Base-by-base conservation (phyloP, 2,329 filamentous ascomycete genomes). In the Scolecobasidium constrictum region DNA sequence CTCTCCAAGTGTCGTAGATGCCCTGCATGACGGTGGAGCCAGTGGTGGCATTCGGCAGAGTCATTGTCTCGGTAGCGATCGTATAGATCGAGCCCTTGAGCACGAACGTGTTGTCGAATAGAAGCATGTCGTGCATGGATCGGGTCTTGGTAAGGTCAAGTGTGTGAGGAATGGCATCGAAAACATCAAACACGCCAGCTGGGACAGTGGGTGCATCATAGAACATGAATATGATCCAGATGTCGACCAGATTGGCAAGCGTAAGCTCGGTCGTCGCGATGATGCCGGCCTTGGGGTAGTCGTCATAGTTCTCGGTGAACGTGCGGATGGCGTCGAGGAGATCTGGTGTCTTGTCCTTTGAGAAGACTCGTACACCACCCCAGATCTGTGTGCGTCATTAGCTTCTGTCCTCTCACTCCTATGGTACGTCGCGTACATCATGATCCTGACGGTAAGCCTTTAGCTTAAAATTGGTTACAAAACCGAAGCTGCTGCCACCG, bases 211-310 rank as follows among this genome's bases (percentile, higher is more conserved):
- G 65, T 1, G 72, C 77, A 54, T 81, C 73, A 54, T 80, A 81
- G 60, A 77, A 80, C 26, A 77, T 53, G 56, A 80, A 80, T 46
- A 81, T 56, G 45, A 76, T 65, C 72, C 73, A 78, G 16, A 71
- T 61, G 47, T 77, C 64, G 37, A 75, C 49, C 1, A 68, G 45
- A 9, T 63, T 61, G 2, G 64, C 53, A 3, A 60, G 48, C 0
- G 65, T 65, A 13, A 69, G 61, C 50, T 75, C 66, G 2, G 67
- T 65, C 0, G 74, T 79, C 37, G 73, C 56, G 47, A 80, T 79
- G 36, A 81, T 68, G 11, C 67, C 74, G 1, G 75, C 77, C 53
- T 77, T 78, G 46, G 70, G 64, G n/a, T 31, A 31, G 49, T 81
- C 76, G 1, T 65, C 59, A 52, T 76, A 74, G 55, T 78, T 63